Conservation (phyloP, 1,284 basidiomycete species). For the Trametes pubescens region DNA sequence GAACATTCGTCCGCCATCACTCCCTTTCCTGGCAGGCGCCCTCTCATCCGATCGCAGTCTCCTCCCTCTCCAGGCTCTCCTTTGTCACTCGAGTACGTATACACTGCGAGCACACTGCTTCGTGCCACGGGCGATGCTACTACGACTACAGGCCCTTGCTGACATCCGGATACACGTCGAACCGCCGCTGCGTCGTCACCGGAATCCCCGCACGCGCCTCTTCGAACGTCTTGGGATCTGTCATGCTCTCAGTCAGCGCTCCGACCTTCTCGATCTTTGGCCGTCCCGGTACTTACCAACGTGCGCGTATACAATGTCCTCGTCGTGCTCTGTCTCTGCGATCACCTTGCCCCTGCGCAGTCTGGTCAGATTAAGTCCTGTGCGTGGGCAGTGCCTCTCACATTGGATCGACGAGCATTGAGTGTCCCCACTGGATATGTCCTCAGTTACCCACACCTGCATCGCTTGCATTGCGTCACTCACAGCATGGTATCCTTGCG, state of each 20-base stretch:
- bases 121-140: background rate
- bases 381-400: slow-evolving; percentile 48
- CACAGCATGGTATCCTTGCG: slow-evolving; percentile 87
- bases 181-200: slow-evolving; percentile 87
- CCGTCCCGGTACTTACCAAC: slow-evolving; percentile 67
- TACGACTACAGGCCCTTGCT: slow-evolving; percentile 41
- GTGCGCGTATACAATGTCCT: slow-evolving; percentile 82
- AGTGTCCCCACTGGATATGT: slow-evolving; percentile 82
- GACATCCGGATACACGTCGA: slow-evolving; percentile 91
- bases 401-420: slow-evolving; percentile 91
- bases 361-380: background rate
- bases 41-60: slow-evolving; percentile 5
- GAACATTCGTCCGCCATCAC: slow-evolving; percentile 41
- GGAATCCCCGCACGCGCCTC: slow-evolving; percentile 85
- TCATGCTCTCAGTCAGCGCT: slow-evolving; percentile 22
- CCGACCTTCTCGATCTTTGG: background rate
- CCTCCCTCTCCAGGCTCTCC: background rate
- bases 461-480: slow-evolving; percentile 41
- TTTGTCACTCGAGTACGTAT: background rate
- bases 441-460: background rate
- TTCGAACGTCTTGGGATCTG: slow-evolving; percentile 77
- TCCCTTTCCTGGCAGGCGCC: slow-evolving; percentile 10
- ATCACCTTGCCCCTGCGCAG: slow-evolving; percentile 79
- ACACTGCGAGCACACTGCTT: background rate
- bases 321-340: slow-evolving; percentile 80